phyloP scores from a whole-genome alignment of 176 grass and related monocot species.

The Raddia distichophylla region DNA sequence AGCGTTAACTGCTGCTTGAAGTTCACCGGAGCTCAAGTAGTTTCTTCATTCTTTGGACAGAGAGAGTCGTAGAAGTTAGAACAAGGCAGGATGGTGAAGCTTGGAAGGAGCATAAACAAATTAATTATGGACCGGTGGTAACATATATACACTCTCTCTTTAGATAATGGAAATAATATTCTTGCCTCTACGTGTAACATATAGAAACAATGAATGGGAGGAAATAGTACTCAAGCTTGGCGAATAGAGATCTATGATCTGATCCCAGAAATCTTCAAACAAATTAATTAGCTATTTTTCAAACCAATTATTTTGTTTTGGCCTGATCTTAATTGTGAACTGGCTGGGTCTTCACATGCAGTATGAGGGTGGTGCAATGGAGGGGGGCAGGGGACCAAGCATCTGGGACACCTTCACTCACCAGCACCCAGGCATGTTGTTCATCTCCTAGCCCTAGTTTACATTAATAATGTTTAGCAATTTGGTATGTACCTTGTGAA shows the following conservation, averaged over 20 bases:
- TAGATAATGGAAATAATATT: no score
- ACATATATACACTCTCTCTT: no score
- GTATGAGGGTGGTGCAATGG: slow-evolving; percentile 48
- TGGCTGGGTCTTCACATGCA: background rate
- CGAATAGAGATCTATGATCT: background rate
- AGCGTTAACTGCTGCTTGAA: background rate
- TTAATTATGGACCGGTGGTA: no score
- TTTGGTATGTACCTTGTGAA: background rate
- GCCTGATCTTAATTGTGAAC: background rate
- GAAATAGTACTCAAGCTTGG: background rate
- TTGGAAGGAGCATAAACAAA: no score
- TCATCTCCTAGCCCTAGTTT: no score
- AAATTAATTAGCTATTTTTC: background rate
- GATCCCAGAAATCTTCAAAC: background rate
- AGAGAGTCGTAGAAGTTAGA: no score
- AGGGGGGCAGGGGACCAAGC: slow-evolving; percentile 48
- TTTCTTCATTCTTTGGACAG: no score
- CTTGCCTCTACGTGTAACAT: no score
- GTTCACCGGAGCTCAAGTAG: background rate
- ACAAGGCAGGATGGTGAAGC: no score
- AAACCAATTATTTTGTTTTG: no score
- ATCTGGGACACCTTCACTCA: slow-evolving; percentile 51
- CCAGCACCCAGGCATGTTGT: slow-evolving; percentile 31
- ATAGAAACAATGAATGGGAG: background rate
- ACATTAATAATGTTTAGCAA: background rate